These are phyloP conservation scores for Elsinoe perseae DNA, from an alignment of 2,329 filamentous ascomycete species.

Conservation along the genomic window DNA sequence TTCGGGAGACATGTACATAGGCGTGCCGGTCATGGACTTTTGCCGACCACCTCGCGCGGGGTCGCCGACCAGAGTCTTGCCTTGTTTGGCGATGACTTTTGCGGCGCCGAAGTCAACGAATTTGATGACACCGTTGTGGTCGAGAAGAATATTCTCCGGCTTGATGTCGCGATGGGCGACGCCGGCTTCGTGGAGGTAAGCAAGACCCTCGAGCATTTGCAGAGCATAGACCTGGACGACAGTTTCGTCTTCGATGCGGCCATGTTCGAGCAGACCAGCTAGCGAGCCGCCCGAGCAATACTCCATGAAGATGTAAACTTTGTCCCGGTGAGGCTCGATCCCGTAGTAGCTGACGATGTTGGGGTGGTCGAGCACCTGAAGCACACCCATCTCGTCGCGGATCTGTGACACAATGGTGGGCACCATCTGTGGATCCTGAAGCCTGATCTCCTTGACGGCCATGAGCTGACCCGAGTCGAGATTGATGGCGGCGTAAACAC, in stretches of 20 bases:
- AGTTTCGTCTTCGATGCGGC: conserved; percentile 93
- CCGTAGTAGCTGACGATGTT: conserved; percentile 98
- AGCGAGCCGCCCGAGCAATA: conserved; percentile 94
- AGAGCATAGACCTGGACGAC: conserved; percentile 95
- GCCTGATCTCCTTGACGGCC: conserved; percentile 96
- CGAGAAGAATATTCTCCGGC: conserved; percentile 90
- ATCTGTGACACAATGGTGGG: conserved; percentile 91
- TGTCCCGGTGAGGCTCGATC: conserved; percentile 95
- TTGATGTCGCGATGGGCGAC: conserved; percentile 98
- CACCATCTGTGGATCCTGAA: conserved; percentile 94
- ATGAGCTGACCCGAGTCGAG: conserved; percentile 92
- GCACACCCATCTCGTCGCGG: conserved; percentile 90
- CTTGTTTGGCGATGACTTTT: conserved; percentile 91
- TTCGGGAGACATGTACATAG: conserved; percentile 99
- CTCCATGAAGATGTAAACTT: conserved; percentile 99
- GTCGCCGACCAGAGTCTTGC: conserved; percentile 67
- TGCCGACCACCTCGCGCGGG: conserved; percentile 43
- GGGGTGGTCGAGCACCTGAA: conserved; percentile 91
- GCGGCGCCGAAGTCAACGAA: conserved; percentile 98
- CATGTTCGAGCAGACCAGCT: conserved; percentile 82
- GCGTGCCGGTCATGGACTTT: conserved; percentile 92
- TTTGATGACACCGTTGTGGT: conserved; percentile 97
- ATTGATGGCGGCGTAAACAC: conserved; percentile 95
- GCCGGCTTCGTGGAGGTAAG: conserved; percentile 82
- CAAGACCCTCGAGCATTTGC: conserved; percentile 87